phyloP scores from a whole-genome alignment of 1,284 basidiomycete genomes.

The Sporisorium graminicola region DNA sequence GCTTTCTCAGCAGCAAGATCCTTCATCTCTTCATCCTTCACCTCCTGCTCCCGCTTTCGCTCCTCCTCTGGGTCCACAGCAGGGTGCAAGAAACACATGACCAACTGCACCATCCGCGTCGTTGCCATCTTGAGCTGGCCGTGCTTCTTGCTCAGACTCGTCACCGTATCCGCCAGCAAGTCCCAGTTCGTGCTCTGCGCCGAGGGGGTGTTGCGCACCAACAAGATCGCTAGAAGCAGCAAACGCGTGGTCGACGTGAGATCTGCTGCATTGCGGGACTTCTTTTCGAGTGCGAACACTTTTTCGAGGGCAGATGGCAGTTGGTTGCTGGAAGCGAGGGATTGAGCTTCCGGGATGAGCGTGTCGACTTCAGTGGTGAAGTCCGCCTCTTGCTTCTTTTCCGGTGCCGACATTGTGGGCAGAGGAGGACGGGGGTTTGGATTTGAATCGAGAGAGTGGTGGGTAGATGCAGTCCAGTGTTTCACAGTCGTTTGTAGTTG shows the following conservation, averaged over 20 bases:
- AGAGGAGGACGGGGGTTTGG: neutral
- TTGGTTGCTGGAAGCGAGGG: constrained; percentile 76
- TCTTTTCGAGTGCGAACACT: constrained; percentile 90
- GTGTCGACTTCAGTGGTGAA: constrained; percentile 73
- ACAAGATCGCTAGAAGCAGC: constrained; percentile 77
- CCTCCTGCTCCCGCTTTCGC: constrained; percentile 59
- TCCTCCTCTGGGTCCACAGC: constrained; percentile 73
- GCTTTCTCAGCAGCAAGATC: constrained; percentile 42
- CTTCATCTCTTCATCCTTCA: constrained; percentile 49
- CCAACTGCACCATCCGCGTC: constrained; percentile 80
- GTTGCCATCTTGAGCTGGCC: constrained; percentile 93
- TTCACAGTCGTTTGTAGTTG: neutral
- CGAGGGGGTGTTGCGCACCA: constrained; percentile 58
- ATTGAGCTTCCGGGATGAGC: constrained; percentile 71
- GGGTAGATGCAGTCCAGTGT: neutral
- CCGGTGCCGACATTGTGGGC: constrained; percentile 43
- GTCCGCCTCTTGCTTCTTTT: constrained; percentile 74
- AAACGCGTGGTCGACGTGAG: constrained; percentile 88
- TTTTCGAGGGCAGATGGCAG: constrained; percentile 89
- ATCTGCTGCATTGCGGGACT: constrained; percentile 96
- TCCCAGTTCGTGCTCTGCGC: constrained; percentile 52
- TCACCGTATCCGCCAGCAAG: constrained; percentile 58
- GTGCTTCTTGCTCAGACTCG: constrained; percentile 84
- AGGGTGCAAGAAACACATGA: constrained; percentile 62
- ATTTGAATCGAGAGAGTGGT: neutral